Conservation (phyloP, 208 protist genomes). For the Balamuthia mandrillaris region DNA sequence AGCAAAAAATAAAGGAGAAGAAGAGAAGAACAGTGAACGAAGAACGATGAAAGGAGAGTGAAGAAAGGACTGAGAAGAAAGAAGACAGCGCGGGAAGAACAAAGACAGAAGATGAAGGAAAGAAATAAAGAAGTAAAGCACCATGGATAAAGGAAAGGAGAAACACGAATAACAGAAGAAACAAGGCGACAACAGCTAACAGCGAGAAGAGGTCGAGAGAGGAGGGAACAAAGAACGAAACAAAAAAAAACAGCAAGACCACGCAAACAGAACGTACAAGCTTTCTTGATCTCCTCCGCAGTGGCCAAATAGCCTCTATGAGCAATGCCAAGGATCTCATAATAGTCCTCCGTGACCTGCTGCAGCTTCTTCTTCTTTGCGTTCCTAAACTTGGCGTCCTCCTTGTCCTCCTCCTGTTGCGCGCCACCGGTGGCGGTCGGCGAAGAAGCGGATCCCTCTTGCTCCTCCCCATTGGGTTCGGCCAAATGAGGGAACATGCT, state of each 20-base stretch:
- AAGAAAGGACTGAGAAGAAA: neutral
- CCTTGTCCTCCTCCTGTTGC: neutral
- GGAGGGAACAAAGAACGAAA: neutral
- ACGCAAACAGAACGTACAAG: constrained; percentile 66
- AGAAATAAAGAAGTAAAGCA: neutral
- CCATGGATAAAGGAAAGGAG: neutral
- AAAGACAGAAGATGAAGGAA: neutral
- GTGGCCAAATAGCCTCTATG: constrained; percentile 68
- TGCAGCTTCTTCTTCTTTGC: neutral
- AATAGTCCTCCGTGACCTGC: constrained; percentile 53
- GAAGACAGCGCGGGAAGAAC: neutral
- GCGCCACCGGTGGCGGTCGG: neutral
- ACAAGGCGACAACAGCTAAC: neutral
- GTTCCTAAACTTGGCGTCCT: neutral
- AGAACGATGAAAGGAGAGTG: neutral
- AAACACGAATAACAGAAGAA: neutral
- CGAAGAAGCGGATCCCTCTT: neutral
- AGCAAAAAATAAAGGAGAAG: neutral
- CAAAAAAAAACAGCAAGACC: neutral
- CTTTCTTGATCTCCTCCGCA: constrained; percentile 74
- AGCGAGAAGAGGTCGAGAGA: neutral
- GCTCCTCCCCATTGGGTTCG: neutral
- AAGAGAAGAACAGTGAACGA: too few species aligned
- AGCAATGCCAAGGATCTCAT: constrained; percentile 70
- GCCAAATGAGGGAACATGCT: neutral